A percentile compares a stretch with the other conserved stretches of the same genome.
Conservation (phyloP, 345 rosid species). For the Pistacia atlantica region DNA sequence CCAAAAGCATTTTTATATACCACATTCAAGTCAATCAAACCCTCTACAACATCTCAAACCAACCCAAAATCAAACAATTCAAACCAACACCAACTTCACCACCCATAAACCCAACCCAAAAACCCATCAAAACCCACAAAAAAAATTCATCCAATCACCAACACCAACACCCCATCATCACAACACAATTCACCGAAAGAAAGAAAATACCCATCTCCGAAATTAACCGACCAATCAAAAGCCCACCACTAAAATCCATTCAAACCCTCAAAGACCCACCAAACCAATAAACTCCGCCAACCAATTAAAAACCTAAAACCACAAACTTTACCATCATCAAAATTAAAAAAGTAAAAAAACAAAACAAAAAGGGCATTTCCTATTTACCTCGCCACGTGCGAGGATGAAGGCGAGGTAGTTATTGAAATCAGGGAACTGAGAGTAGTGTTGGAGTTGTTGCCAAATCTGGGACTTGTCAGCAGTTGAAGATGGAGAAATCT, state of each 20-base stretch:
- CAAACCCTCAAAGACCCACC: background rate
- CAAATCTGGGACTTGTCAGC: conserved; percentile 91
- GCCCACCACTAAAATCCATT: background rate
- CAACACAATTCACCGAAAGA: background rate
- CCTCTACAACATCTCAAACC: background rate
- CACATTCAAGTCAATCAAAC: background rate
- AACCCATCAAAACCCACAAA: background rate
- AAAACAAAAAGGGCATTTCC: background rate
- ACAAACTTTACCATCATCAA: conserved; percentile 5
- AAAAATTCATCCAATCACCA: background rate
- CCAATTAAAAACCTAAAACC: background rate
- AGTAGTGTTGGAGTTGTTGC: conserved; percentile 92
- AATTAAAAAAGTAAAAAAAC: background rate
- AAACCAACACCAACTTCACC: background rate
- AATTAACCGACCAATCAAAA: conserved; percentile 11
- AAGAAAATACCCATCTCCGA: background rate
- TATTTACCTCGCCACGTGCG: conserved; percentile 75
- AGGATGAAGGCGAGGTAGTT: conserved; percentile 92
- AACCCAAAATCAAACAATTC: conserved; percentile 1
- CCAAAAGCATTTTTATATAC: no score
- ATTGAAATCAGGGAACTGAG: conserved; percentile 95
- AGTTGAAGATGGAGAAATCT: conserved; percentile 81
- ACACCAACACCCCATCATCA: background rate
- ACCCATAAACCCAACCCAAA: conserved; percentile 10
- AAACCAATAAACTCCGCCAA: conserved; percentile 12